phyloP scores from a whole-genome alignment of 352 stramenopile species.

The Globisporangium emineosum region DNA sequence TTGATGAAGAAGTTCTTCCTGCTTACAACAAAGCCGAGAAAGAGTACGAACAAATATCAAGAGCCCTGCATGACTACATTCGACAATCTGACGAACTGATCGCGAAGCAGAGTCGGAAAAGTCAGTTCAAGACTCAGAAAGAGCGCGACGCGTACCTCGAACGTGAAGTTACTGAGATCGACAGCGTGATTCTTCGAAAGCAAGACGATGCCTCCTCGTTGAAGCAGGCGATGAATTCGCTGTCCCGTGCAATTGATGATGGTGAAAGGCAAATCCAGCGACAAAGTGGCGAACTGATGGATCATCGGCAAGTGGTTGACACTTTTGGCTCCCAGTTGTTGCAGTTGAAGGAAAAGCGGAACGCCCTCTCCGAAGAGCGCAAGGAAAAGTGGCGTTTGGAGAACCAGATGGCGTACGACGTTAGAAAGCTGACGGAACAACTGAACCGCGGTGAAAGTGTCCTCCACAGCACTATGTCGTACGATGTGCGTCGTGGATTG shows the following conservation, averaged over 20 bases:
- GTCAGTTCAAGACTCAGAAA: conserved; percentile 92
- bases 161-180: conserved; percentile 63
- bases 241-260: conserved; percentile 38
- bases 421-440: conserved; percentile 70
- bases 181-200: conserved; percentile 59
- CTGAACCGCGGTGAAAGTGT: conserved; percentile 70
- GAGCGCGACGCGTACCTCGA: conserved; percentile 89
- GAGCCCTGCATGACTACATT: conserved; percentile 49
- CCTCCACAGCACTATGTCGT: conserved; percentile 82
- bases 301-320: conserved; percentile 58
- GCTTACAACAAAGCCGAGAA: conserved; percentile 43
- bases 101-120: conserved; percentile 94
- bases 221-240: conserved; percentile 36
- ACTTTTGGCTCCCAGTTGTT: conserved; percentile 46
- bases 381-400: conserved; percentile 84
- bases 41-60: conserved; percentile 86
- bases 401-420: conserved; percentile 71
- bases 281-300: conserved; percentile 42
- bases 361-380: conserved; percentile 69
- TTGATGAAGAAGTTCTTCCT: conserved; percentile 56
- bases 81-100: conserved; percentile 90
- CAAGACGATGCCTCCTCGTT: conserved; percentile 44
- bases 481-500: conserved; percentile 82
- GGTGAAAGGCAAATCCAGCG: conserved; percentile 45
- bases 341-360: conserved; percentile 78